phyloP scores from a whole-genome alignment of 1,284 basidiomycete species.

The Rhodotorula mucilaginosa region DNA sequence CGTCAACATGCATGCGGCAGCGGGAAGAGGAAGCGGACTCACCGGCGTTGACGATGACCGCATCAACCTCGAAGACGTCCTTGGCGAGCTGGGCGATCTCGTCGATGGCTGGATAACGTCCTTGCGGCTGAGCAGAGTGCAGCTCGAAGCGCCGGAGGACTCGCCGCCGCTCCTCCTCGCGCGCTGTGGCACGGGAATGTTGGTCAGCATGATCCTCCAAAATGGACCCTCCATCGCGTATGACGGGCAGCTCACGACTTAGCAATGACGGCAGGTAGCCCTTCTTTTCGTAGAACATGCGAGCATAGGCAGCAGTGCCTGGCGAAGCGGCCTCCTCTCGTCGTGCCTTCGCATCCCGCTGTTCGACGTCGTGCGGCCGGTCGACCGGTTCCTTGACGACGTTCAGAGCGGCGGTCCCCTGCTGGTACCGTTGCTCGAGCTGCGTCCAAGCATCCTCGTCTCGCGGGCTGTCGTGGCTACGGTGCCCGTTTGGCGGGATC shows the following conservation, averaged over 20 bases:
- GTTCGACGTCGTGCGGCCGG: not conserved
- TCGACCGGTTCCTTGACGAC: not conserved
- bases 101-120: not conserved
- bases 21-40: not conserved
- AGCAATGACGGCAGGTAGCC: conserved; percentile 1
- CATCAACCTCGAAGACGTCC: conserved; percentile 7
- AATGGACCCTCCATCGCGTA: not conserved
- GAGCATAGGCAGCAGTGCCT: not conserved
- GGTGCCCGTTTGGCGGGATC: too few relatives aligned
- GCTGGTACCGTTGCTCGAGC: not conserved
- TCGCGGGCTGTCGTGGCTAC: too few relatives aligned
- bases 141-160: conserved; percentile 6
- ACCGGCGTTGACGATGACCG: conserved; percentile 7
- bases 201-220: too few relatives aligned
- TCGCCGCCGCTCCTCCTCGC: conserved; percentile 5
- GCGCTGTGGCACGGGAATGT: not conserved
- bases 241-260: not conserved
- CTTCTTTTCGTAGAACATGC: not conserved
- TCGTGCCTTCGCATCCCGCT: not conserved
- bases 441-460: not conserved
- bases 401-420: conserved; percentile 1
- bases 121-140: not conserved
- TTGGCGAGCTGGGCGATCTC: conserved; percentile 3
- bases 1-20: too few relatives aligned
- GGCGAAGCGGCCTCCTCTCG: not conserved